Evolutionary conservation across 2,329 filamentous ascomycete genomes (phyloP).

Genomic region (Zalaria sp.): DNA sequence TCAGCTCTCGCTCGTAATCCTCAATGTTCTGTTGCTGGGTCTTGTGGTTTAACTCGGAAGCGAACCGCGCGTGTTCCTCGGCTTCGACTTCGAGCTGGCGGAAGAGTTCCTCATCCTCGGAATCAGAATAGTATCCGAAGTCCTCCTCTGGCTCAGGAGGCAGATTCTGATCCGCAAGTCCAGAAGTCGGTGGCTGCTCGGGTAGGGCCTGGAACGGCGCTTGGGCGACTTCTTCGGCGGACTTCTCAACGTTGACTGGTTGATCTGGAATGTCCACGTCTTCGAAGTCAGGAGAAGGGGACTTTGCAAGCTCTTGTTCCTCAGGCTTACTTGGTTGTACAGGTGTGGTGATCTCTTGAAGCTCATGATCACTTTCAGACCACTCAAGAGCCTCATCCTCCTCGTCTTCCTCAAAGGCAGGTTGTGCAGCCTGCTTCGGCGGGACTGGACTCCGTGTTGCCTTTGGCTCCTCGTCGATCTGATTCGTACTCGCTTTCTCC

Average conservation of each 20-base stretch:
- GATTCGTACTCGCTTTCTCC: not conserved
- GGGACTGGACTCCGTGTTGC: no score
- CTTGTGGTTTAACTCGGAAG: conserved; percentile 70
- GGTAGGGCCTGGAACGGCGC: not conserved
- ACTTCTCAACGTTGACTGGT: not conserved
- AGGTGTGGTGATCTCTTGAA: conserved; percentile 1
- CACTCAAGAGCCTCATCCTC: conserved; percentile 30
- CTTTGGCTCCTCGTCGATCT: not conserved
- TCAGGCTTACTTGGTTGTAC: conserved; percentile 6
- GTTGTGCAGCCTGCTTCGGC: no score
- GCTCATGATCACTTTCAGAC: conserved; percentile 37
- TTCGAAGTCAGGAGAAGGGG: conserved; percentile 31
- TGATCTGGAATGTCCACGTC: conserved; percentile 27
- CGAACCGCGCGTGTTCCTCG: conserved; percentile 87
- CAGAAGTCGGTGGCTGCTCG: not conserved
- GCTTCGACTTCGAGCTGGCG: conserved; percentile 77
- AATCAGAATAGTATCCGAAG: conserved; percentile 52
- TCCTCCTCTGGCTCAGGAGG: conserved; percentile 14
- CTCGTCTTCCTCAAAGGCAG: conserved; percentile 6
- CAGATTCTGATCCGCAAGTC: conserved; percentile 10
- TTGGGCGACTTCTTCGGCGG: not conserved
- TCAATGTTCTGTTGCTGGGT: conserved; percentile 54
- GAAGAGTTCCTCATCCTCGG: conserved; percentile 82
- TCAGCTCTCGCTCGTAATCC: conserved; percentile 78
- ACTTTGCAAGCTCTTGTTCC: conserved; percentile 4